phyloP scores from a whole-genome alignment of 78 protist genomes.

The Cavenderia fasciculata region DNA sequence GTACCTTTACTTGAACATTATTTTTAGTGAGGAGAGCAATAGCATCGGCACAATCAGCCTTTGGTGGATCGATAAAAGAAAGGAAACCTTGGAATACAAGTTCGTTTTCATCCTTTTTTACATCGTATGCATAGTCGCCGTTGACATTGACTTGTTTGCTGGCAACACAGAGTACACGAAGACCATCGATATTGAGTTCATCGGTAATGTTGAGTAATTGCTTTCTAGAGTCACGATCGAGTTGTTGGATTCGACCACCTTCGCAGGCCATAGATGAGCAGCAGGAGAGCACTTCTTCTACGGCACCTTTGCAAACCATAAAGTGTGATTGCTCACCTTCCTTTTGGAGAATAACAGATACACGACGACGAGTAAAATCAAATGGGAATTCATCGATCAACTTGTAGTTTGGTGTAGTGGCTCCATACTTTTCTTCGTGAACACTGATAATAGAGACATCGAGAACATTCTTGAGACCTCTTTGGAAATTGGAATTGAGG shows the following conservation, averaged over 20 bases:
- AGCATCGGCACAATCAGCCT: slow-evolving; percentile 62
- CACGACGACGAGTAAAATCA: slow-evolving; percentile 79
- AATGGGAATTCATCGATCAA: slow-evolving; percentile 67
- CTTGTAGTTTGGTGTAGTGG: neutral
- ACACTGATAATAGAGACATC: slow-evolving; percentile 53
- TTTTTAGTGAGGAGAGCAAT: slow-evolving; percentile 24
- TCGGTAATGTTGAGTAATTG: slow-evolving; percentile 1
- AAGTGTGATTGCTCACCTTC: neutral
- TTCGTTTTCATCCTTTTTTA: slow-evolving; percentile 23
- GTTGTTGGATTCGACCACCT: neutral
- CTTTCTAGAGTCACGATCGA: neutral
- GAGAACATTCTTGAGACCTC: slow-evolving; percentile 67
- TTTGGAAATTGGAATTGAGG: slow-evolving; percentile 45
- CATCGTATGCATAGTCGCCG: slow-evolving; percentile 19
- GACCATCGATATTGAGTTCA: slow-evolving; percentile 65
- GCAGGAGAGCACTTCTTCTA: slow-evolving; percentile 61
- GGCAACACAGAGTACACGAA: slow-evolving; percentile 69
- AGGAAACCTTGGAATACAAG: slow-evolving; percentile 38
- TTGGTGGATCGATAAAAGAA: slow-evolving; percentile 75
- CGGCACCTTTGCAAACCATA: slow-evolving; percentile 64
- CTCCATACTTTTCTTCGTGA: slow-evolving; percentile 3
- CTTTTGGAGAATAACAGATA: slow-evolving; percentile 36
- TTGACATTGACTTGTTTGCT: neutral
- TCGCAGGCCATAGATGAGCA: slow-evolving; percentile 7
- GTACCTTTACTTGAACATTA: slow-evolving; percentile 67